Conservation (phyloP, 176 grass and related monocot species). For the Phyllostachys edulis region DNA sequence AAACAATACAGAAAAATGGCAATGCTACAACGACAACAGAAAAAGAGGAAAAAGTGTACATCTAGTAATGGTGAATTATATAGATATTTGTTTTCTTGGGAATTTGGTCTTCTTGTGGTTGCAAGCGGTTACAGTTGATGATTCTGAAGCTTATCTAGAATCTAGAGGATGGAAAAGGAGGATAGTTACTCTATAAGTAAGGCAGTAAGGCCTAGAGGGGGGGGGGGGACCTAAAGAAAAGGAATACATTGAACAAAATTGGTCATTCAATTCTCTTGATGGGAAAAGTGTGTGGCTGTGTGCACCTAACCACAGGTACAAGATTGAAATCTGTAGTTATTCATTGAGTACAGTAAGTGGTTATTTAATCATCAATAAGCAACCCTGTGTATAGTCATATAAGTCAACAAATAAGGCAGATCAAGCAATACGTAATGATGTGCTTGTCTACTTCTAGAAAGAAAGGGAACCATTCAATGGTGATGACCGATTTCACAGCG, state of each 20-base stretch:
- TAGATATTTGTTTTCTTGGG: not conserved
- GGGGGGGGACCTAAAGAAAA: not conserved
- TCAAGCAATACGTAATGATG: not conserved
- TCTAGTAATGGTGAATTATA: not conserved
- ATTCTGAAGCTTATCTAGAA: conserved; percentile 1
- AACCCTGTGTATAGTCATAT: not conserved
- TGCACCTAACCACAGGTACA: not conserved
- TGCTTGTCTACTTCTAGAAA: not conserved
- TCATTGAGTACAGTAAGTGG: not conserved
- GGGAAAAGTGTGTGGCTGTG: not conserved
- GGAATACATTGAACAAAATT: not conserved
- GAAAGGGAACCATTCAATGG: not conserved
- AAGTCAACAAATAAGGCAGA: not conserved
- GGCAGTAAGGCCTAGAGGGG: not conserved
- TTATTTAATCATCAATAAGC: not conserved
- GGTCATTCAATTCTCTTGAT: not conserved
- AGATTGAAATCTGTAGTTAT: not conserved
- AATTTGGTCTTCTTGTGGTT: not conserved
- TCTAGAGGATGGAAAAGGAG: not conserved
- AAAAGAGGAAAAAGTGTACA: not conserved
- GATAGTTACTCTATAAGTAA: not conserved
- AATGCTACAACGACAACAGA: conserved; percentile 1
- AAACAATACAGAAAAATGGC: conserved; percentile 5
- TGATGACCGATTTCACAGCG: not conserved
- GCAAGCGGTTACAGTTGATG: not conserved